These are phyloP conservation scores for Penicillium odoratum DNA, from an alignment of 495 filamentous ascomycete species.

Conservation along the genomic window DNA sequence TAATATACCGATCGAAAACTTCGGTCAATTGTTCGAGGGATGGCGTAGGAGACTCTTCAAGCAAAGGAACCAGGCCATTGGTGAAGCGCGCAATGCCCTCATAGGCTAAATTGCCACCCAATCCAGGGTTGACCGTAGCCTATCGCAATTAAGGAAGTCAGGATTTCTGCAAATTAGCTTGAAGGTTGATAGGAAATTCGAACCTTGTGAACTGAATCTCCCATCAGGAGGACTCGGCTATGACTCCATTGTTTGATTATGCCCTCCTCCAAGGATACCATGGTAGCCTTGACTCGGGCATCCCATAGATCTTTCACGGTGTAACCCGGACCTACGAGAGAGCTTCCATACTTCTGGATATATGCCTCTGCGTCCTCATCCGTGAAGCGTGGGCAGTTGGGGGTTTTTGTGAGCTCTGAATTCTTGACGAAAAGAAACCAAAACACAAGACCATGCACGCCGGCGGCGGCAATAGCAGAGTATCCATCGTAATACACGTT, in stretches of 20 bases:
- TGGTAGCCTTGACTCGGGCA: slow-evolving; percentile 15
- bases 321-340: slow-evolving; percentile 19
- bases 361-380: slow-evolving; percentile 15
- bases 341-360: slow-evolving; percentile 16
- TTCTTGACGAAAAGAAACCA: slow-evolving; percentile 23
- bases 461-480: slow-evolving; percentile 14
- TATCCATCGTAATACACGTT: slow-evolving; percentile 16
- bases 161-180: background rate
- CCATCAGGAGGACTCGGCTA: slow-evolving; percentile 21
- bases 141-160: background rate
- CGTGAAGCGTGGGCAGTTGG: slow-evolving; percentile 12
- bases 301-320: slow-evolving; percentile 23
- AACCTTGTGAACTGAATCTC: slow-evolving; percentile 26
- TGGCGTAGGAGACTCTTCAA: slow-evolving; percentile 9
- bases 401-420: slow-evolving; percentile 13
- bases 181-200: background rate
- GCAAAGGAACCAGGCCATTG: slow-evolving; percentile 15
- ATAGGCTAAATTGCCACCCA: slow-evolving; percentile 20
- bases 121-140: slow-evolving; percentile 19
- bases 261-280: slow-evolving; percentile 26
- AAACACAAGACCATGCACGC: slow-evolving; percentile 22
- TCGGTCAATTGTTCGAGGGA: slow-evolving; percentile 12
- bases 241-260: slow-evolving; percentile 19
- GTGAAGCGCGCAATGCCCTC: slow-evolving; percentile 19
- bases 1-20: slow-evolving; percentile 11